Evolutionary conservation across 768 basidiomycete species (phyloP).

Genomic region (Tylopilus sp.): DNA sequence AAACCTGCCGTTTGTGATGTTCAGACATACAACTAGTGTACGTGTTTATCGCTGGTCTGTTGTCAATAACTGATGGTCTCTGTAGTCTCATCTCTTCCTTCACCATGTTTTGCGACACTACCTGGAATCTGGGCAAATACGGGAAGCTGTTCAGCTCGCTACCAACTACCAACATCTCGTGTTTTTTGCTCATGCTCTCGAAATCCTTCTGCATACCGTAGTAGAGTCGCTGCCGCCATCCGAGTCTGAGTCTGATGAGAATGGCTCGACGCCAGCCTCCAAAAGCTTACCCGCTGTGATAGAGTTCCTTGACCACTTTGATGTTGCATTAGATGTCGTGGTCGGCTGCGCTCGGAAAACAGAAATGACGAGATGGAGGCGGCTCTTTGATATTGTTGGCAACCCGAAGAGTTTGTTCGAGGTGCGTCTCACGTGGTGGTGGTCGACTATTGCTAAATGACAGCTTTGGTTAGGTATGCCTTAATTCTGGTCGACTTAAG

Average conservation of each 20-base stretch:
- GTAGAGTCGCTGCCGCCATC: slow-evolving; percentile 74
- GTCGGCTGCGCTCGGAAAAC: slow-evolving; percentile 96
- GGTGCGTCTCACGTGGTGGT: slow-evolving; percentile 41
- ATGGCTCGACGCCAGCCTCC: slow-evolving; percentile 19
- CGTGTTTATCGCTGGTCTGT: slow-evolving; percentile 27
- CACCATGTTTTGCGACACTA: slow-evolving; percentile 88
- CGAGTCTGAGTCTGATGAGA: slow-evolving; percentile 33
- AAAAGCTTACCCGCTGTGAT: slow-evolving; percentile 62
- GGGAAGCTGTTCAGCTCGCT: slow-evolving; percentile 83
- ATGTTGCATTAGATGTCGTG: slow-evolving; percentile 86
- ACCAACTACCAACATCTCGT: slow-evolving; percentile 83
- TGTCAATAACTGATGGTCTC: neutral
- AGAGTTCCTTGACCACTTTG: slow-evolving; percentile 94
- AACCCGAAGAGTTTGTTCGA: slow-evolving; percentile 90
- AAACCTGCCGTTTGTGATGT: slow-evolving; percentile 85
- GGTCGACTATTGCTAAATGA: slow-evolving; percentile 3
- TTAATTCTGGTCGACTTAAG: slow-evolving; percentile 67
- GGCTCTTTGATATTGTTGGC: slow-evolving; percentile 86
- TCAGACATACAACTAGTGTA: slow-evolving; percentile 88
- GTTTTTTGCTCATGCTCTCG: slow-evolving; percentile 91
- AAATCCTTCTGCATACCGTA: slow-evolving; percentile 90
- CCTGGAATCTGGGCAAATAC: slow-evolving; percentile 56
- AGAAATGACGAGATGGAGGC: slow-evolving; percentile 86
- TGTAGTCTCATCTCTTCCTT: slow-evolving; percentile 88
- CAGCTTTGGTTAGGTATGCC: slow-evolving; percentile 60